Conservation (phyloP, 768 basidiomycete species). For the Rhodocollybia butyracea region DNA sequence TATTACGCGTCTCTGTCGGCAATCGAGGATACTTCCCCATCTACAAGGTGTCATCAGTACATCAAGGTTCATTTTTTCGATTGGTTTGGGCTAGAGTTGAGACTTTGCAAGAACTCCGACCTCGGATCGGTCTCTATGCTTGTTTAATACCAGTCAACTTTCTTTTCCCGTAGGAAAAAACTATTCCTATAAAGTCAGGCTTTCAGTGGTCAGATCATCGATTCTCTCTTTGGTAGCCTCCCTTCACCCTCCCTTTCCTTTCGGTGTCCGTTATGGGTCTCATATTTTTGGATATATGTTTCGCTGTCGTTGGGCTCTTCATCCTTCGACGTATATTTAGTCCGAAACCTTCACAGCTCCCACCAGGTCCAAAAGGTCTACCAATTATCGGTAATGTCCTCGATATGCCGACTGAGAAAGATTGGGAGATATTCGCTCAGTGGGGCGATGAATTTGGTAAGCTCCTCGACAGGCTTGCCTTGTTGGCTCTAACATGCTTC, state of each 20-base stretch:
- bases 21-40: constrained; percentile 28
- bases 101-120: constrained; percentile 3
- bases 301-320: constrained; percentile 30
- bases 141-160: too few relatives aligned
- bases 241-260: not conserved
- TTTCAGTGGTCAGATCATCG: too few relatives aligned
- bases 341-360: constrained; percentile 38
- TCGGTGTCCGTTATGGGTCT: constrained; percentile 9
- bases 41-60: constrained; percentile 3
- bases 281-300: constrained; percentile 28
- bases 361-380: constrained; percentile 35
- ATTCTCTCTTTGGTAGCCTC: too few relatives aligned
- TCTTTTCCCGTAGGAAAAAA: too few relatives aligned
- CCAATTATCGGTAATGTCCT: constrained; percentile 51
- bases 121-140: constrained; percentile 26
- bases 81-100: not conserved
- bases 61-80: constrained; percentile 5
- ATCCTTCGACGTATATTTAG: constrained; percentile 30
- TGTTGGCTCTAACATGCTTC: not conserved
- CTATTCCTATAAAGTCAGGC: too few relatives aligned
- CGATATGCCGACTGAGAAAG: constrained; percentile 47
- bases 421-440: constrained; percentile 49
- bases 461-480: constrained; percentile 5
- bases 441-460: constrained; percentile 53
- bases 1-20: constrained; percentile 41